A percentile compares a stretch with the other conserved stretches of the same genome.
Evolutionary conservation across 163 green algal species (phyloP).

Genomic region (Chlamydomonas reinhardtii): DNA sequence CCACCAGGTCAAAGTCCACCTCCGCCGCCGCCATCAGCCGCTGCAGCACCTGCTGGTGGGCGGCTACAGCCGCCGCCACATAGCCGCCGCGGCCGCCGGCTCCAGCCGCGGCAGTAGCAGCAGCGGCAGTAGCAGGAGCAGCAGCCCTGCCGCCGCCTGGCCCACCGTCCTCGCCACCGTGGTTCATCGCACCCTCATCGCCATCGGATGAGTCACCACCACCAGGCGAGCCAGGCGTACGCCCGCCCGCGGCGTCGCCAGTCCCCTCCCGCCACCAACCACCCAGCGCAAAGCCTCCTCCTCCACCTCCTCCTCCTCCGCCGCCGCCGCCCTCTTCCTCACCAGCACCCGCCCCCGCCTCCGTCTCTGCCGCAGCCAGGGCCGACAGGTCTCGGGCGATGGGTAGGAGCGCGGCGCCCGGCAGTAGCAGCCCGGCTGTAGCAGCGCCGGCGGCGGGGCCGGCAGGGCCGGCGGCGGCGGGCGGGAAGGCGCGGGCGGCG

Average conservation of each 20-base stretch:
- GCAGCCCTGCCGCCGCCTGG: neutral
- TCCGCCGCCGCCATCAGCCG: conserved; percentile 21
- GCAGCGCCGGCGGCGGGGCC: conserved; percentile 3
- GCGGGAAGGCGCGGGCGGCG: conserved; percentile 22
- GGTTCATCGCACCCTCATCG: too few species aligned
- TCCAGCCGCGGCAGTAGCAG: too few species aligned
- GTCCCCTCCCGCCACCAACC: neutral
- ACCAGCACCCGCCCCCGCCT: neutral
- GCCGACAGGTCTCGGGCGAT: neutral
- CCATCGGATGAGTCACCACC: neutral
- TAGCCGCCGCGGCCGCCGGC: neutral
- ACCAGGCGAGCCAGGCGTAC: too few species aligned
- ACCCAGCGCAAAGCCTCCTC: neutral
- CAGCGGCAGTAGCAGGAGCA: too few species aligned
- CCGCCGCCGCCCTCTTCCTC: neutral
- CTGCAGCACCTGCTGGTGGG: conserved; percentile 35
- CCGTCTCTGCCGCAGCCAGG: conserved; percentile 8
- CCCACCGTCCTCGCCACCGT: neutral
- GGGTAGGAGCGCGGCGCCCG: neutral
- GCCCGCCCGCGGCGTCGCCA: too few species aligned
- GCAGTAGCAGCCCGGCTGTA: conserved; percentile 24
- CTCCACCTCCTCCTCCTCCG: neutral
- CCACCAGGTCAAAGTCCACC: neutral
- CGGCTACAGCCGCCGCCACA: neutral
- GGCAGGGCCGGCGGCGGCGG: neutral